These are phyloP conservation scores for Lolium perenne DNA, from an alignment of 176 grass and related monocot species.

Conservation along the genomic window DNA sequence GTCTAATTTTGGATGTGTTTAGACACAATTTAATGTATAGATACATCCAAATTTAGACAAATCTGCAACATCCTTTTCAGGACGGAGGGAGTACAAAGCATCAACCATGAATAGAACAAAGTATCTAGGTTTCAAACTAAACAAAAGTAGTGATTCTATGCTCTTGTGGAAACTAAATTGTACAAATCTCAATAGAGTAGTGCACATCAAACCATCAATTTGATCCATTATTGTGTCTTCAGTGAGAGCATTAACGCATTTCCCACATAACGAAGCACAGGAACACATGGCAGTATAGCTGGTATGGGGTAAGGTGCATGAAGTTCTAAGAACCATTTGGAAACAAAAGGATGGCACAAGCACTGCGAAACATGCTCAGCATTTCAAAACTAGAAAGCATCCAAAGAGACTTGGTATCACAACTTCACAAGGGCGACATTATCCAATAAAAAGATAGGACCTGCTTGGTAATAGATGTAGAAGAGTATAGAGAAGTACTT, in stretches of 20 bases:
- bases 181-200: neutral
- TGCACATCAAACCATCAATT: neutral
- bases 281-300: neutral
- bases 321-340: constrained; percentile 10
- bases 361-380: constrained; percentile 2
- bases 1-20: too few species aligned
- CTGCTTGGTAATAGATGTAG: constrained; percentile 12
- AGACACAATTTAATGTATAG: too few species aligned
- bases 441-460: constrained; percentile 9
- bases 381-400: constrained; percentile 24
- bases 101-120: neutral
- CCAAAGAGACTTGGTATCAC: neutral
- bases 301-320: neutral
- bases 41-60: too few species aligned
- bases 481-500: neutral
- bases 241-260: constrained; percentile 22
- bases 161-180: constrained; percentile 28
- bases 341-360: neutral
- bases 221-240: neutral
- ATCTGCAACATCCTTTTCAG: too few species aligned
- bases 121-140: constrained; percentile 8
- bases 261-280: constrained; percentile 29
- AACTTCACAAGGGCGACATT: constrained; percentile 20
- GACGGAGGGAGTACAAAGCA: neutral
- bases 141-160: constrained; percentile 13